phyloP scores from a whole-genome alignment of 169 alveolate genomes.

The Plasmodium relictum region DNA sequence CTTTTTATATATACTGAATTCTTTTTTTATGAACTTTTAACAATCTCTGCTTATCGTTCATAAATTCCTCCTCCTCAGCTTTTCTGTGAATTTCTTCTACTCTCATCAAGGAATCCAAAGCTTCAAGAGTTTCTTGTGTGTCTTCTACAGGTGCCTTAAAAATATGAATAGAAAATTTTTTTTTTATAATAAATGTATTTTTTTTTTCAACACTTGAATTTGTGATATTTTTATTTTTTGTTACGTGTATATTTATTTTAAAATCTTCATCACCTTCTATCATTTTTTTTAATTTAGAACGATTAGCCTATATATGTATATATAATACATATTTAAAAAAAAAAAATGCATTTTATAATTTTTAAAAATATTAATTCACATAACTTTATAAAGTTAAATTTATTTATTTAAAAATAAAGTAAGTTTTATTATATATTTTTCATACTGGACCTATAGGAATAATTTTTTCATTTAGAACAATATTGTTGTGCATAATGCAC shows the following conservation, averaged over 20 bases:
- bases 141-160: slow-evolving; percentile 61
- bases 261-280: slow-evolving; percentile 72
- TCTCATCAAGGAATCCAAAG: slow-evolving; percentile 84
- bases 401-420: no score
- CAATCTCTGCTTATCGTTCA: slow-evolving; percentile 82
- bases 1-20: slow-evolving; percentile 78
- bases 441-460: slow-evolving; percentile 75
- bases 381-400: no score
- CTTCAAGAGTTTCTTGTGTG: slow-evolving; percentile 32
- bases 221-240: slow-evolving; percentile 10
- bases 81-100: slow-evolving; percentile 84
- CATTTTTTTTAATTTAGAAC: slow-evolving; percentile 72
- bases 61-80: slow-evolving; percentile 84
- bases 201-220: slow-evolving; percentile 2
- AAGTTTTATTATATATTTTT: background rate
- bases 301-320: slow-evolving; percentile 37
- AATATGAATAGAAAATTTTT: slow-evolving; percentile 11
- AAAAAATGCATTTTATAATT: slow-evolving; percentile 2
- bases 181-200: slow-evolving; percentile 36
- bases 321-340: slow-evolving; percentile 1
- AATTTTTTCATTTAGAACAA: slow-evolving; percentile 75
- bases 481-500: slow-evolving; percentile 41
- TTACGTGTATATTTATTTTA: slow-evolving; percentile 74
- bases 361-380: no score
- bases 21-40: slow-evolving; percentile 81